Base-by-base conservation (phyloP, 768 basidiomycete species). In the Rhizopogon vesiculosus region DNA sequence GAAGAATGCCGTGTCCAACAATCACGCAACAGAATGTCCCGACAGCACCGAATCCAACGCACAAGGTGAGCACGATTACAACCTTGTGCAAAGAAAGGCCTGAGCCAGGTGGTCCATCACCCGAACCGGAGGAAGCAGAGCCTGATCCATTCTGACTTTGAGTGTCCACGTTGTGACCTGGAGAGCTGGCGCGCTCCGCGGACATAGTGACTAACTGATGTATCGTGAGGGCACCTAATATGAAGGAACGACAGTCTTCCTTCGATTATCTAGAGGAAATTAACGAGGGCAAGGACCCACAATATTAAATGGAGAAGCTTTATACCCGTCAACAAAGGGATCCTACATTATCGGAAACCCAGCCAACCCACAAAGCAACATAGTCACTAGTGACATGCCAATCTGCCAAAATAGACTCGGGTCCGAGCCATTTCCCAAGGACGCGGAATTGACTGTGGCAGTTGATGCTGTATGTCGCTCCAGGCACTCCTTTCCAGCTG, bases 1-100 rank as follows among this genome's bases (percentile, higher is more conserved):
- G 53, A 31, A 54, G 53, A 42, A 54, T 49, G 19, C 44, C 9
- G 8, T 54, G 53, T 15, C 53, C 53, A 40, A 54, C 7, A 5
- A 54, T 38, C 35, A 46, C 22, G 33, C 19, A 51, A 19, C 44
- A 19, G 46, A 39, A 39, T 38, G 53, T 51, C 4, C 40, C 44
- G 6, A 48, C 12, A 16, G 33, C 33, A 29, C 53, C 45, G 13
- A 46, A 31, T 46, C 45, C 45, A 31, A 29, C 29, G 45, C 45
- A 46, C n/a, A 46, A 46, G 29, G 18, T 33, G 10, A 46, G 29
- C 18, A 12, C 29, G 29, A 31, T 6, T 6, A 31, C 12, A 13
- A 31, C 10, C n/a, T 18, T 46, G 29, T 10, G 45, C 29, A 46
- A 31, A 46, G 45, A 46, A 13, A 46, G 10, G 42, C 10, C 3